Percentiles rank a stretch among this genome's conserved stretches.
These are phyloP conservation scores for Pseudogymnoascus sp. DNA, from an alignment of 2,329 filamentous ascomycete species.

Conservation along the genomic window DNA sequence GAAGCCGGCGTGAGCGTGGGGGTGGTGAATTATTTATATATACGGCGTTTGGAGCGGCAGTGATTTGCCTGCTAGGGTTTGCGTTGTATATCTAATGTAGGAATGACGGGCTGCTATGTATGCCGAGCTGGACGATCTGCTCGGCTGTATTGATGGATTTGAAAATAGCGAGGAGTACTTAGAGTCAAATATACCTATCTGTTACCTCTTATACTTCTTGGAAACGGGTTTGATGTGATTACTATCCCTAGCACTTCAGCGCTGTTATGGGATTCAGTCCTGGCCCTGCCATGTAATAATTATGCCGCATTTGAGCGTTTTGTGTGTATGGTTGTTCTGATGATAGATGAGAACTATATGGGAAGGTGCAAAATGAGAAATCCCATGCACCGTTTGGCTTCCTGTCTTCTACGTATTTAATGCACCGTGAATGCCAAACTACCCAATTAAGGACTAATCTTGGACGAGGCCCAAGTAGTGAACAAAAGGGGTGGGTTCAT, in stretches of 20 bases:
- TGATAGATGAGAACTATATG: no score
- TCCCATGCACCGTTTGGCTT: no score
- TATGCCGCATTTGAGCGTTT: no score
- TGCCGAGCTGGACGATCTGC: neutral
- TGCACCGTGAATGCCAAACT: no score
- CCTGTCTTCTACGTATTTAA: no score
- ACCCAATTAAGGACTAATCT: no score
- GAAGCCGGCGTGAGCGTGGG: neutral
- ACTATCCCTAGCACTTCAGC: neutral
- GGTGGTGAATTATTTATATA: neutral
- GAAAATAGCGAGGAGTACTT: slow-evolving; percentile 3
- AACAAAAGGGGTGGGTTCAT: no score
- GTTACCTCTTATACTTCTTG: neutral
- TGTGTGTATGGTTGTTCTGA: no score
- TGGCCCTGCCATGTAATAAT: no score
- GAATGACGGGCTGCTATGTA: neutral
- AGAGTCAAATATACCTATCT: neutral
- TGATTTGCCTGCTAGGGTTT: neutral
- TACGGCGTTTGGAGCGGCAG: neutral
- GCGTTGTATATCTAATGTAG: neutral
- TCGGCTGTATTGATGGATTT: neutral
- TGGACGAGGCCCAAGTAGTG: no score
- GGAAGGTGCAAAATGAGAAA: no score
- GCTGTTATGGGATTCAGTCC: no score
- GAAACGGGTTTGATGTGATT: neutral